Base-by-base conservation (phyloP, 1,139 yeast genomes). In the Lodderomyces oxycetoniae region DNA sequence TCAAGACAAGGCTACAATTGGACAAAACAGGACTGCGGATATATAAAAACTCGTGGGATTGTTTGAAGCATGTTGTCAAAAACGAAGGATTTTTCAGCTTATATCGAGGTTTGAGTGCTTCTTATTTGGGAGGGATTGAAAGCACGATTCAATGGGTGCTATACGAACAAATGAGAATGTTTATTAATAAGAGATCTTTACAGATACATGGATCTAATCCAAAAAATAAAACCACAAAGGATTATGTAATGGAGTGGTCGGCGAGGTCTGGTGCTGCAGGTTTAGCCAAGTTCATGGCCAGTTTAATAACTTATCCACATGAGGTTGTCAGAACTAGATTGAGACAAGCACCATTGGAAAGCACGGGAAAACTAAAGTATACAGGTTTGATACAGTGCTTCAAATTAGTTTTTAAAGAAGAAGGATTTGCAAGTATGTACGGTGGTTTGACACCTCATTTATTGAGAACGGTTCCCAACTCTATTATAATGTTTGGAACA, bases 201-300 rank as follows among this genome's bases (percentile, higher is more conserved):
- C 63, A 63, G 38, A 53, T 67, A 31, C 74, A 71, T 39, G 67
- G 68, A 12, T 67, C 61, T 36, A 59, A 63, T 28, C 72, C 60
- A 3, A 59, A 35, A 41, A 62, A 43, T 47, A 69, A 49, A 40
- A 76, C 89, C 1, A 67, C 74, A 4, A 57, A 70, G 41, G 95
- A 87, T 49, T 74, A 75, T 38, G 63, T 87, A 15, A 58, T 82
- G 47, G 95, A 87, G 52, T 93, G 98, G 98, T 75, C 82, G 42
- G 96, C 96, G 4, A 76, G 96, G 46, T 87, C 96, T 0, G 98
- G 98, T 2, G 89, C 96, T 29, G 99, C 98, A 1, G 98, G 98
- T 33, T 79, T 88, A 26, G 99, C 99, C 32, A 91, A 91, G 56
- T 80, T 91, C 49, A 69, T 86, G 45, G 98, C 98, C 1, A 86